A percentile compares a stretch with the other conserved stretches of the same genome.
These are phyloP conservation scores for Aspergillus coremiiformis DNA, from an alignment of 495 filamentous ascomycete genomes.

Conservation along the genomic window DNA sequence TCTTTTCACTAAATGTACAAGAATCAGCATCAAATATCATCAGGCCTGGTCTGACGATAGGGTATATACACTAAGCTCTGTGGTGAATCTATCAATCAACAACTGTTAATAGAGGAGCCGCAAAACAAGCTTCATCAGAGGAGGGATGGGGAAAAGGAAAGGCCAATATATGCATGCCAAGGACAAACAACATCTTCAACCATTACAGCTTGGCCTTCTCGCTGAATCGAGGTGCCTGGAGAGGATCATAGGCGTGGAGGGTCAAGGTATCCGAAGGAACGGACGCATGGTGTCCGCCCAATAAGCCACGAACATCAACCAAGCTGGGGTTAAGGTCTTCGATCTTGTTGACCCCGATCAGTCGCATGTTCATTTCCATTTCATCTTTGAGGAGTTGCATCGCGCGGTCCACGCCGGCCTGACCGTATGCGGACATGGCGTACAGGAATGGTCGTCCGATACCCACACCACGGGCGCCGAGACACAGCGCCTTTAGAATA, in stretches of 20 bases:
- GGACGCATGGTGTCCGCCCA: constrained; percentile 59
- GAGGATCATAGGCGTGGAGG: constrained; percentile 55
- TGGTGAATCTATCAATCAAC: neutral
- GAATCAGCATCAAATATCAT: neutral
- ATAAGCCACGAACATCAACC: constrained; percentile 62
- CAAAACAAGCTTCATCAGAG: neutral
- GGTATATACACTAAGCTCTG: constrained; percentile 2
- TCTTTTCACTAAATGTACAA: neutral
- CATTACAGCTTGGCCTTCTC: constrained; percentile 52
- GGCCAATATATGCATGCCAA: too few relatives aligned
- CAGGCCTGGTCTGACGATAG: neutral
- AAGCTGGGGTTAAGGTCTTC: constrained; percentile 71
- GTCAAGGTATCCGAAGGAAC: constrained; percentile 66
- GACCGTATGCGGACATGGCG: constrained; percentile 90
- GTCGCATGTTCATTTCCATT: constrained; percentile 98
- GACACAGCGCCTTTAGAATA: constrained; percentile 90
- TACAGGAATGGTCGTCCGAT: constrained; percentile 94
- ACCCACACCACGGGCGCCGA: constrained; percentile 88
- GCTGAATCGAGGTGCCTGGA: constrained; percentile 50
- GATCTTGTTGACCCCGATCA: constrained; percentile 71
- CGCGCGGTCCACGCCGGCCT: constrained; percentile 78
- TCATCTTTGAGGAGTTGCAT: constrained; percentile 96
- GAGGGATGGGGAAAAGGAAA: too few relatives aligned
- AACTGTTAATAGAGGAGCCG: neutral
- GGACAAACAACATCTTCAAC: neutral